Conservation (phyloP, 2,329 filamentous ascomycete species). For the Aspergillus carbonarius region DNA sequence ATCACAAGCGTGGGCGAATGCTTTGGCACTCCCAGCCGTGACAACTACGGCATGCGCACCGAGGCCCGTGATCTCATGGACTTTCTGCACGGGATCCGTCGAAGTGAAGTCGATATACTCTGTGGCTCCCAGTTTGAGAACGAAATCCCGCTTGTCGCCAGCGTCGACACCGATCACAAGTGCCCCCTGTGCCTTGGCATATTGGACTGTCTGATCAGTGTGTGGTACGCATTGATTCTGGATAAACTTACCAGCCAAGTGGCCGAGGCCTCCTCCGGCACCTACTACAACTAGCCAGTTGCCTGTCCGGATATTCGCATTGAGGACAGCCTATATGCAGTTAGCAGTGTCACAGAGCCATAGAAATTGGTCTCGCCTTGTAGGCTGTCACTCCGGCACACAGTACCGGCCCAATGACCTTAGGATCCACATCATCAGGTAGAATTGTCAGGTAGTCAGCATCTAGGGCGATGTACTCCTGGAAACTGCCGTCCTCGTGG, state of each 20-base stretch:
- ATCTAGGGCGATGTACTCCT: slow-evolving; percentile 47
- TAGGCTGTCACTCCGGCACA: slow-evolving; percentile 49
- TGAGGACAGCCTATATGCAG: slow-evolving; percentile 39
- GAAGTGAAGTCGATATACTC: slow-evolving; percentile 44
- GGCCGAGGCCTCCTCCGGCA: slow-evolving; percentile 48
- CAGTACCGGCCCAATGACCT: slow-evolving; percentile 43
- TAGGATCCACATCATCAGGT: slow-evolving; percentile 45
- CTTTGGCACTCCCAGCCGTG: slow-evolving; percentile 42
- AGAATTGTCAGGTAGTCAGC: slow-evolving; percentile 46
- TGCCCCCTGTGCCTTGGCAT: slow-evolving; percentile 43
- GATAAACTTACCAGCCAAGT: slow-evolving; percentile 40
- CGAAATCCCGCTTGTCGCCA: slow-evolving; percentile 41
- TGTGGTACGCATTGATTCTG: neutral
- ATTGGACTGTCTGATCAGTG: slow-evolving; percentile 39
- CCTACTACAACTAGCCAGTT: slow-evolving; percentile 48
- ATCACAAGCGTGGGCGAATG: slow-evolving; percentile 44
- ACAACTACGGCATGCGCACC: slow-evolving; percentile 46
- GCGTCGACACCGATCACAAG: slow-evolving; percentile 46
- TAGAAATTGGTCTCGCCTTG: slow-evolving; percentile 31
- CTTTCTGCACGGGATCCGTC: slow-evolving; percentile 34
- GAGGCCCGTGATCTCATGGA: slow-evolving; percentile 39
- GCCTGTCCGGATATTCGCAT: slow-evolving; percentile 41
- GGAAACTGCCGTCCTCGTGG: slow-evolving; percentile 49
- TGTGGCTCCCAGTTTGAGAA: slow-evolving; percentile 40
- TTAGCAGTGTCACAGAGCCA: neutral